Conservation (phyloP, 2,329 filamentous ascomycete species). For the Claviceps arundinis region DNA sequence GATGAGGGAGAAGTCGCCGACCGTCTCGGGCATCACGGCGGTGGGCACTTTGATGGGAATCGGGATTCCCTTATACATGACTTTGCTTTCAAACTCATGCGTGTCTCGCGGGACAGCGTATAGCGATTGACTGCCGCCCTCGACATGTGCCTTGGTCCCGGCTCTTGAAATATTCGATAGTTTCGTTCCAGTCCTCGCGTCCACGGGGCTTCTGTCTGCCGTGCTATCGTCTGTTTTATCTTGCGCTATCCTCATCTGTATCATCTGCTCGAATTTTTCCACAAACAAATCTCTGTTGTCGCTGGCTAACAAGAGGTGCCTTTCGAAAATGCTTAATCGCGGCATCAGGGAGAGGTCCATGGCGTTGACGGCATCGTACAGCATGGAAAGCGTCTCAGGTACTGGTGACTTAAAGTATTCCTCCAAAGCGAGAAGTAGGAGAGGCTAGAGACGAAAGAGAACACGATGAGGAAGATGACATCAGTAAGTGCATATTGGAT, state of each 20-base stretch:
- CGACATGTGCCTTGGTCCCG: conserved; percentile 49
- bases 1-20: conserved; percentile 93
- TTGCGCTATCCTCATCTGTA: conserved; percentile 64
- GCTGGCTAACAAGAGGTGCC: conserved; percentile 73
- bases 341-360: conserved; percentile 97
- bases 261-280: conserved; percentile 94
- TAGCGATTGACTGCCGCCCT: conserved; percentile 39
- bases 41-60: conserved; percentile 95
- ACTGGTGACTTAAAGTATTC: conserved; percentile 93
- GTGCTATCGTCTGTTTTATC: conserved; percentile 37
- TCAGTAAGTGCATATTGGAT: background rate
- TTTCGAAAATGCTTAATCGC: conserved; percentile 67
- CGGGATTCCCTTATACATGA: conserved; percentile 91
- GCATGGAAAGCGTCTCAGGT: conserved; percentile 70
- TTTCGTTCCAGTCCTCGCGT: conserved; percentile 33
- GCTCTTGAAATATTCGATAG: conserved; percentile 40
- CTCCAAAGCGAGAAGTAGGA: conserved; percentile 80
- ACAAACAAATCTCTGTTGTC: conserved; percentile 94
- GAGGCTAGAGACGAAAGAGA: conserved; percentile 41
- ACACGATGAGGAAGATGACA: background rate
- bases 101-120: conserved; percentile 84
- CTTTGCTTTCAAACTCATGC: conserved; percentile 91
- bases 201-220: conserved; percentile 25
- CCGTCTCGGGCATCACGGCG: conserved; percentile 84
- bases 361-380: conserved; percentile 86